Percentiles rank a stretch among this genome's conserved stretches.
These are phyloP conservation scores for Saccharomycopsis oosterbeekiorum DNA, from an alignment of 805 yeast species.

Conservation along the genomic window DNA sequence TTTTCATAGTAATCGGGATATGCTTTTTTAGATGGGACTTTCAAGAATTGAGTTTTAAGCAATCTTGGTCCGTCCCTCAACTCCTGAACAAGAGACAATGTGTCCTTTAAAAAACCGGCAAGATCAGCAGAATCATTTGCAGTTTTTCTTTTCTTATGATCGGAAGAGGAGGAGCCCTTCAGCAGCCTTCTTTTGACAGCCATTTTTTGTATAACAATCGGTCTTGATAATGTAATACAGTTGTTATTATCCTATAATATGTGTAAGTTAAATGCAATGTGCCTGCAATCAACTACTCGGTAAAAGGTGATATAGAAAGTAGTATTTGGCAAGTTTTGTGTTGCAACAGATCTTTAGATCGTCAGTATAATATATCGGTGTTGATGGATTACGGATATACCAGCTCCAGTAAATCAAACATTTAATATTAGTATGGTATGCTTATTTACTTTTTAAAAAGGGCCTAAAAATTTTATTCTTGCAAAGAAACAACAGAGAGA, in stretches of 20 bases:
- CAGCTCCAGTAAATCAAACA: not conserved
- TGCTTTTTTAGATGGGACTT: conserved; percentile 60
- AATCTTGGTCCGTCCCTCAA: conserved; percentile 14
- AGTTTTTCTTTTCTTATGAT: not conserved
- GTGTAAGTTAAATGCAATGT: not conserved
- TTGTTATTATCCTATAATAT: not conserved
- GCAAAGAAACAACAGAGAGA: no score
- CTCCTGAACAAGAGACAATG: conserved; percentile 11
- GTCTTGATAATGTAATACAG: not conserved
- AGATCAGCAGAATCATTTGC: conserved; percentile 2
- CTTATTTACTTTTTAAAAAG: not conserved
- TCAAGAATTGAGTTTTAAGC: conserved; percentile 42
- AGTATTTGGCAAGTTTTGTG: not conserved
- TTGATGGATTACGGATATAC: not conserved
- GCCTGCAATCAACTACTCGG: no score
- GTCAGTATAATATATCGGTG: not conserved
- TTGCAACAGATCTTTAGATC: not conserved
- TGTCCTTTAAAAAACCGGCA: conserved; percentile 5
- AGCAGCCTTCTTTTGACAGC: conserved; percentile 8
- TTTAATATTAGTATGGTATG: not conserved
- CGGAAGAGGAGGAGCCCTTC: conserved; percentile 5
- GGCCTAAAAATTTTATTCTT: not conserved
- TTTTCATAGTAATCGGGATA: conserved; percentile 75
- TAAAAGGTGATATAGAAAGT: no score
- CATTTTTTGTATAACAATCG: not conserved